These are phyloP conservation scores for Neurospora hispaniola DNA, from an alignment of 495 filamentous ascomycete genomes.

Conservation along the genomic window DNA sequence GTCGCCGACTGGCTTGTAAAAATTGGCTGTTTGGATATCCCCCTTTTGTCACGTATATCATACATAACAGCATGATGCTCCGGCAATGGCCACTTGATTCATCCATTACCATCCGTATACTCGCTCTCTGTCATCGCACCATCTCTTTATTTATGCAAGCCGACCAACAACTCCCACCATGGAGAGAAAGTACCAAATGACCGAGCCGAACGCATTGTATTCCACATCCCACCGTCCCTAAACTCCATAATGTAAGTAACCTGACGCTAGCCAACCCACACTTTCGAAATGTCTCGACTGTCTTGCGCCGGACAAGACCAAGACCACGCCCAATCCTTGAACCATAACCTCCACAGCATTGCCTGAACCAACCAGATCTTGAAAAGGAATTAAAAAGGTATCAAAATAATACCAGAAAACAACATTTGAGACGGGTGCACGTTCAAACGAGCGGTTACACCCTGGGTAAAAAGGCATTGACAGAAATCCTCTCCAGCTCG, in stretches of 20 bases:
- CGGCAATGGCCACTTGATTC: neutral
- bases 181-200: neutral
- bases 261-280: neutral
- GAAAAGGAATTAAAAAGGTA: neutral
- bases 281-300: neutral
- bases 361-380: neutral
- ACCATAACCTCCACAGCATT: neutral
- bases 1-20: neutral
- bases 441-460: neutral
- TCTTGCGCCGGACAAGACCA: neutral
- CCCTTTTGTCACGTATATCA: neutral
- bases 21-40: neutral
- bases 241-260: neutral
- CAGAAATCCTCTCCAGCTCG: conserved; percentile 57
- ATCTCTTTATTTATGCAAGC: neutral
- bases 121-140: neutral
- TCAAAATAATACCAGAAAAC: neutral
- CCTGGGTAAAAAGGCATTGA: conserved; percentile 18
- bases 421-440: neutral
- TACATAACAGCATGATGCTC: neutral
- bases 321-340: neutral
- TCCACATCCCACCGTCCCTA: neutral
- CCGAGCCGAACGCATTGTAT: neutral
- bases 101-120: neutral
- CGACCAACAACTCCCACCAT: neutral